A percentile compares a stretch with the other conserved stretches of the same genome.
phyloP scores from a whole-genome alignment of 2,329 filamentous ascomycete species.

The Volutella citrinella region DNA sequence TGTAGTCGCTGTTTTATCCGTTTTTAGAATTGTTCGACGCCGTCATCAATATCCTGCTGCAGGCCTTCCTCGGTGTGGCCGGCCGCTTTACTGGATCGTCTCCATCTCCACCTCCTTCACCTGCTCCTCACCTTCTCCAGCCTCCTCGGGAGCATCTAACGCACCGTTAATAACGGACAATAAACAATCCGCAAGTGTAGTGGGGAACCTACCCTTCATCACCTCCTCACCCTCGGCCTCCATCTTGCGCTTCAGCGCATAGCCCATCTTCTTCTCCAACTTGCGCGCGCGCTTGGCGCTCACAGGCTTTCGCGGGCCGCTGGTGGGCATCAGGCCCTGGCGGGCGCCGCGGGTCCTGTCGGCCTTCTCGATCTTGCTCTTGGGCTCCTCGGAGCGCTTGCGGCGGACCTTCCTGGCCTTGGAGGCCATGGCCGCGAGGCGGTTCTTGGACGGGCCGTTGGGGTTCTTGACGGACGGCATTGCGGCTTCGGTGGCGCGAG shows the following conservation, averaged over 20 bases:
- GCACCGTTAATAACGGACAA: too few relatives aligned
- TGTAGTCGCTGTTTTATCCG: too few relatives aligned
- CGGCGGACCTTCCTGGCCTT: slow-evolving; percentile 42
- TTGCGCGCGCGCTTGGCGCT: slow-evolving; percentile 57
- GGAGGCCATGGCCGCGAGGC: slow-evolving; percentile 44
- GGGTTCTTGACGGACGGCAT: slow-evolving; percentile 59
- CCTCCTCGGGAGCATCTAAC: slow-evolving; percentile 23
- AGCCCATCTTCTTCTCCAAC: slow-evolving; percentile 50
- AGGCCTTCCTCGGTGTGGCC: too few relatives aligned
- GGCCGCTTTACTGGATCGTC: slow-evolving; percentile 23
- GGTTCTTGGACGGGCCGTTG: slow-evolving; percentile 55
- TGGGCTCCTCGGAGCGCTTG: slow-evolving; percentile 37
- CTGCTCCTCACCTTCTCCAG: slow-evolving; percentile 9
- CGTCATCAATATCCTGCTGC: too few relatives aligned
- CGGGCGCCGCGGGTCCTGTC: slow-evolving; percentile 49
- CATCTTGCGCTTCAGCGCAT: slow-evolving; percentile 52
- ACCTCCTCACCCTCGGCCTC: slow-evolving; percentile 47
- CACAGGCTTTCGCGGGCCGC: slow-evolving; percentile 48
- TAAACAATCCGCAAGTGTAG: too few relatives aligned
- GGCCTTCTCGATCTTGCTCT: slow-evolving; percentile 38
- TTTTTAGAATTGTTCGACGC: too few relatives aligned
- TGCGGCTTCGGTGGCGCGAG: slow-evolving; percentile 1
- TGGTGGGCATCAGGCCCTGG: slow-evolving; percentile 51
- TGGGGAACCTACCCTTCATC: slow-evolving; percentile 41
- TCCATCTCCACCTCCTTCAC: slow-evolving; percentile 26